Evolutionary conservation across 495 filamentous ascomycete genomes (phyloP), one percentile per base, ranked within the genome.

Genomic region (Podospora appendiculata): DNA sequence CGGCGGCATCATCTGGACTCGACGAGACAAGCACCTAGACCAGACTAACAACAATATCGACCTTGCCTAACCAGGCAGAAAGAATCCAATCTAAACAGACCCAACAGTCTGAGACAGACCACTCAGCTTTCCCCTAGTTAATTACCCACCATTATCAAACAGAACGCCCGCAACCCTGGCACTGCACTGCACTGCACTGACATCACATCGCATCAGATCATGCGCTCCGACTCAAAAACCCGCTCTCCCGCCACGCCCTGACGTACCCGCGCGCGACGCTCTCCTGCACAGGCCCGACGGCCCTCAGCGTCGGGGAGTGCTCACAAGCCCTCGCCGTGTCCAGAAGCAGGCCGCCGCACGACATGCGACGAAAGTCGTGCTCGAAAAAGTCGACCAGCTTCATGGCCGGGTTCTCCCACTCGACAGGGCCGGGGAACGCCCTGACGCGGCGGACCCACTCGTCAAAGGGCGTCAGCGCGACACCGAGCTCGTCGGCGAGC

Each of bases 331-430:
- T 66, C 14, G 48, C 54, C 0, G 69, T 68, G 33, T 73, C 73
- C 45, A 82, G 52, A 0, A 80, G 17, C 0, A 82, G 55, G 0
- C 74, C 77, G 11, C 74, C 75, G 47, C 79, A 81, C 0, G 74
- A 73, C 78, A 82, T 79, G 4, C 72, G 61, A 2, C 69, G 16
- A 45, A 72, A 83, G 32, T 81, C 67, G 12, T 56, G 51, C n/a
- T 78, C 76, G 12, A 82, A 48, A 53, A 81, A 82, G 5, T 78
- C 77, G 0, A 72, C 18, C 45, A 79, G 59, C 11, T 42, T 49
- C 0, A 51, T 48, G 0, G 78, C 78, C 0, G 80, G 79, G 47
- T 82, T 81, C 13, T 78, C 64, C 2, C 17, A 12, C 38, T 70
- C 65, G 25, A 25, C 5, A 5, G 25, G 25, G 5, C 25, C 25